Conservation (phyloP, 2,329 filamentous ascomycete genomes). For the Escovopsis weberi region DNA sequence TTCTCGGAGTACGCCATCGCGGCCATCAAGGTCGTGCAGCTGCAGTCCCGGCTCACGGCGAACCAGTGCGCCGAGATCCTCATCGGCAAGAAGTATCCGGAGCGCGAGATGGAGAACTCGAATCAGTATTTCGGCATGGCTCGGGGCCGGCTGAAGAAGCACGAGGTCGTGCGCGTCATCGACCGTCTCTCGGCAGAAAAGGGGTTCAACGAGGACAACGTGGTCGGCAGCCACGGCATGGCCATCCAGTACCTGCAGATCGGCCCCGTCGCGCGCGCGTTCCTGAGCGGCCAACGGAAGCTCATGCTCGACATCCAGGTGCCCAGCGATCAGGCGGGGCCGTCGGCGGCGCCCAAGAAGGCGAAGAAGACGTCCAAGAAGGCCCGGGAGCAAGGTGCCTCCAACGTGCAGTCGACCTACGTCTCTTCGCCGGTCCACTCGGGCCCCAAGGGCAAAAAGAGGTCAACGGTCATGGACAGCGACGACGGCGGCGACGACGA, state of each 20-base stretch:
- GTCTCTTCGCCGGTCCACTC: constrained; percentile 37
- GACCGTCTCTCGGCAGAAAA: constrained; percentile 59
- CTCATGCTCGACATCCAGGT: constrained; percentile 31
- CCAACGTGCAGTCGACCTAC: constrained; percentile 30
- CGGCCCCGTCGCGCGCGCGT: constrained; percentile 26
- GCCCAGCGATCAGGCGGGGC: constrained; percentile 11
- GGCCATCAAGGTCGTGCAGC: constrained; percentile 53
- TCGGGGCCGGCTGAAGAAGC: constrained; percentile 47
- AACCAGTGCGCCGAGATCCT: constrained; percentile 76
- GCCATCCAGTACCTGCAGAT: constrained; percentile 56
- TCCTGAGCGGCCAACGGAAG: constrained; percentile 29
- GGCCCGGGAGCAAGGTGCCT: constrained; percentile 18
- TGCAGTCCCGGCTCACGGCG: constrained; percentile 51
- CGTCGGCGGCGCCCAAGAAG: constrained; percentile 12
- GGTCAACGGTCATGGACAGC: constrained; percentile 11
- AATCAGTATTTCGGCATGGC: constrained; percentile 53
- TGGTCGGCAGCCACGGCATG: constrained; percentile 39
- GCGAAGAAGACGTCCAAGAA: constrained; percentile 21
- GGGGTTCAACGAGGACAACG: constrained; percentile 56
- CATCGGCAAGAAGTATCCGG: constrained; percentile 51
- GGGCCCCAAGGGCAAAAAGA: constrained; percentile 13
- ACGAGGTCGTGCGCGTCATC: constrained; percentile 75
- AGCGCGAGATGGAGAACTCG: constrained; percentile 37
- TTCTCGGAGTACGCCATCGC: constrained; percentile 60
- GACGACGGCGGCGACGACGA: constrained; percentile 19